Evolutionary conservation across 164 flowering plant species (phyloP), one percentile per base, ranked within the genome.

Genomic region (Magnolia officinalis): DNA sequence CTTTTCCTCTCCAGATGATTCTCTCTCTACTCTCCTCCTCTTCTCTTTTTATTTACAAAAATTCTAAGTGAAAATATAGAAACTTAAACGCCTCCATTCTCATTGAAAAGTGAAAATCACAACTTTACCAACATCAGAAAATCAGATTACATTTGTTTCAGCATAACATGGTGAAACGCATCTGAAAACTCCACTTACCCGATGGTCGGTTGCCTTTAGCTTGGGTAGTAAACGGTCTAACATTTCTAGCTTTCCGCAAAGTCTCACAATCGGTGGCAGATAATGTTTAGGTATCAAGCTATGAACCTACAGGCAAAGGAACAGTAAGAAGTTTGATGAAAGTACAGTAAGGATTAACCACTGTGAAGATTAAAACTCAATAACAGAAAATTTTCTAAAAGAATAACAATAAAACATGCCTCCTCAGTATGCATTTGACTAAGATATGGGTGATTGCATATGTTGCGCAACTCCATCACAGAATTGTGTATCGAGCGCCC

Each of bases 191-290:
- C 14, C 63, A 26, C 89, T 61, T 90, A 96, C 99, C 91, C 99
- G 91, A 80, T 96, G 99, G 82, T 92, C 98, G 18, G 99, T 93
- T 50, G 98, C 99, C 84, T 94, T 94, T 63, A 96, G 83, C 85
- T 96, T 96, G 63, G 99, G 99, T 18, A 96, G 85, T 80, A 96
- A 78, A 9, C 99, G 85, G 83, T 96, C 99, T 72, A 96, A 80
- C 98, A 96, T 91, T 85, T 96, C 99, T 79, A 96, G 93, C 89
- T 96, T 96, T 76, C 99, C 99, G 85, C 99, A 96, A 29, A 90
- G 96, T 78, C 99, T 88, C 73, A 96, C 82, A 78, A 96, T 71
- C 63, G 92, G 86, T 50, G 99, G 99, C 79, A 96, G 88, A 86
- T 84, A 94, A 88, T 96, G 99, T 78, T 82, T 89, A n/a, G 98